Evolutionary conservation across 805 yeast species (phyloP), one percentile per base, ranked within the genome.

Genomic region (Groenewaldozyma tartarivorans): DNA sequence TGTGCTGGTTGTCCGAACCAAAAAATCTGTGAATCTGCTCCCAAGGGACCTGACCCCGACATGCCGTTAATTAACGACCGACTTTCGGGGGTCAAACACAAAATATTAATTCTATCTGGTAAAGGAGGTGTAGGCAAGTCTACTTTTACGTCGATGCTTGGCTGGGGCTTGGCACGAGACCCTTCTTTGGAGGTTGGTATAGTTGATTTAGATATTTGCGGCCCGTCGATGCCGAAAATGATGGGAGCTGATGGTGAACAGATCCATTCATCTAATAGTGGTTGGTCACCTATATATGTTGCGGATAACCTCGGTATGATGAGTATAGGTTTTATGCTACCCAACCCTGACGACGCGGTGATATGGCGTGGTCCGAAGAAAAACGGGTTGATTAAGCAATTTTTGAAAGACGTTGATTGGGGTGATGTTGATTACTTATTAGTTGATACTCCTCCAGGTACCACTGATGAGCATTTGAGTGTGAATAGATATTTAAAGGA

Each of bases 351-450:
- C 58, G 77, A 94, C 26, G 96, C 98, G 0, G 77, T 92, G 39
- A 90, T 92, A 33, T 92, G 98, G 98, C 71, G 97, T 55, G 97
- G 97, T 4, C 79, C 86, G n/a, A 92, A 92, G 66, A 92, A 92
- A 63, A 87, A 84, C 52, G 87, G 94, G 0, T 68, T 92, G 36
- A 92, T 92, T 39, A 92, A 92, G 55, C 95, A 87, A 63, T 92
- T 92, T 53, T 67, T 92, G 40, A 86, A 83, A 55, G 96, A 90
- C 52, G 96, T 92, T 2, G 87, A 85, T 53, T 92, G 99, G 99
- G 95, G 95, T 3, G 48, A 53, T 11, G 52, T 68, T 11, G 96
- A 92, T 59, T 92, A 83, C 54, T 67, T 92, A 49, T 72, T 92
- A 13, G 81, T 92, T 15, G 99, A 92, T 55, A 92, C 99, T 0